Evolutionary conservation across 371 early-diverging fungal genomes (phyloP).

Genomic region (Mortierella sp.): DNA sequence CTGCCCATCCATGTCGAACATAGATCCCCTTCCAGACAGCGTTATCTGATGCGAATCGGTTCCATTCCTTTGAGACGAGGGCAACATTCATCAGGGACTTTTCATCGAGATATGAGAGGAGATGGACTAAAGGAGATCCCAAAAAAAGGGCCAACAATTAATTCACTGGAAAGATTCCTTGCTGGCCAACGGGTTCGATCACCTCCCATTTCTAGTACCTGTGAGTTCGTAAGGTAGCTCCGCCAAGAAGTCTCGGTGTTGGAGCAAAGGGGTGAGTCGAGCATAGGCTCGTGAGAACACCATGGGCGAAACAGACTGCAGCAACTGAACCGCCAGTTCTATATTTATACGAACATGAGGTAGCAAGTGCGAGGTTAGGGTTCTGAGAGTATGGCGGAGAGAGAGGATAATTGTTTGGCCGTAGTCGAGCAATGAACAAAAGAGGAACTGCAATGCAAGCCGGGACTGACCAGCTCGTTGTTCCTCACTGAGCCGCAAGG

Average conservation of each 20-base stretch:
- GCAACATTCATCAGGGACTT: conserved; percentile 62
- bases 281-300: conserved; percentile 66
- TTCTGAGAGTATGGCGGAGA: background rate
- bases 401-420: conserved; percentile 17
- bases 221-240: conserved; percentile 51
- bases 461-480: conserved; percentile 70
- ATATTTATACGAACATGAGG: conserved; percentile 1
- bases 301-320: conserved; percentile 71
- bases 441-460: background rate
- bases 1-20: conserved; percentile 64
- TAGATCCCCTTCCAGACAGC: conserved; percentile 77
- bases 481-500: conserved; percentile 69
- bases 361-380: background rate
- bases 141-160: background rate
- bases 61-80: conserved; percentile 76
- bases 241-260: conserved; percentile 72
- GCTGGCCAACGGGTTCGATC: background rate
- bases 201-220: conserved; percentile 15
- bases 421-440: background rate
- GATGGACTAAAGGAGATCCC: conserved; percentile 64
- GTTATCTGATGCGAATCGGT: conserved; percentile 68
- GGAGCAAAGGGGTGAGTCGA: conserved; percentile 71
- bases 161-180: background rate
- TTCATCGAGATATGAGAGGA: conserved; percentile 70
- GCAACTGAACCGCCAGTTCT: conserved; percentile 80